Evolutionary conservation across 2,329 filamentous ascomycete species (phyloP), one percentile per base, ranked within the genome.

Genomic region (Thyridium curvatum): DNA sequence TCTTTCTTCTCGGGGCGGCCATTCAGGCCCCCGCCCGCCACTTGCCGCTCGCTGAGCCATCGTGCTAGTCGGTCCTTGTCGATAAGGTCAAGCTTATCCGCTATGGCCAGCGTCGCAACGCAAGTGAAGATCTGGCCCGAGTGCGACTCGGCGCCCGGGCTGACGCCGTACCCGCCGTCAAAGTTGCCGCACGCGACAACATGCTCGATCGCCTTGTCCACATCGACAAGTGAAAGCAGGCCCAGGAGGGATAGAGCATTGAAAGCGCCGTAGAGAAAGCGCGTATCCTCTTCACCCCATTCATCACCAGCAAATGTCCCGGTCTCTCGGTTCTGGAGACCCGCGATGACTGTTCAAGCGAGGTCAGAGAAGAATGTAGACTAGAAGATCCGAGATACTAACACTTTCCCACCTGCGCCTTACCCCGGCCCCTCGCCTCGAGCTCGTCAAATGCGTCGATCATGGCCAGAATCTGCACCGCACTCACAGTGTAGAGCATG

Each of bases 61-160:
- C 80, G 78, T 14, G 82, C 90, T 4, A 97, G 69, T 50, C 84
- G 85, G 56, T 95, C 87, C 44, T 76, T 76, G 55, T 96, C 80
- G 34, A 95, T 82, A 13, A 91, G 66, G 52, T 96, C 88, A 34
- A 95, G 72, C 34, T 86, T 77, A 16, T 79, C 81, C 31, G 85
- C 88, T 49, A 98, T 95, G 32, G 84, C 76, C 41, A 98, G 70
- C 15, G 91, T 88, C 12, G 82, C 90, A 15, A 97, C 73, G 58
- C 93, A 98, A 7, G 91, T 95, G 59, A 94, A 96, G 34, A 97
- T 88, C 64, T 98, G 93, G 12, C 90, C 93, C 1, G 91, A 82
- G 61, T 98, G 93, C 18, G 90, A 94, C 63, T 98, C 93, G 14
- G 89, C 89, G 8, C 90, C 90, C 2, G 93, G 93, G 32, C 78